A percentile compares a stretch with the other conserved stretches of the same genome.
These are phyloP conservation scores for Aspergillus transmontanensis DNA, from an alignment of 2,329 filamentous ascomycete genomes.

Conservation along the genomic window DNA sequence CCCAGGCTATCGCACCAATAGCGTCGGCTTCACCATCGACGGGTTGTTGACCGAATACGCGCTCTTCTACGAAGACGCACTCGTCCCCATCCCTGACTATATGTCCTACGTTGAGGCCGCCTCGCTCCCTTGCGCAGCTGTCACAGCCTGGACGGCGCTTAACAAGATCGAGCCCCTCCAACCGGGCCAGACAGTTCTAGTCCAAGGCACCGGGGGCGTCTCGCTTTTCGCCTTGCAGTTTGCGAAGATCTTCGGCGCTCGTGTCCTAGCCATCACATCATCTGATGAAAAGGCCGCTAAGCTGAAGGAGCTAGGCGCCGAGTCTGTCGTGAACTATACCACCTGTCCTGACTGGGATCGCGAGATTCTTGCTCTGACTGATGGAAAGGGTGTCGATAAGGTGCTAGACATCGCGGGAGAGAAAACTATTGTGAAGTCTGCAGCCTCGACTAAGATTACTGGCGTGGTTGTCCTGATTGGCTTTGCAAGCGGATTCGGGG, in stretches of 20 bases:
- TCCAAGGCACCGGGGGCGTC: constrained; percentile 60
- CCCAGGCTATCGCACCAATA: neutral
- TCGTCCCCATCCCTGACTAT: constrained; percentile 1
- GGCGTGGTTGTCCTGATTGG: neutral
- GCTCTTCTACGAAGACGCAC: constrained; percentile 2
- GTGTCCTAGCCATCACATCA: constrained; percentile 47
- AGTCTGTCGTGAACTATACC: constrained; percentile 60
- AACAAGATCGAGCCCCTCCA: constrained; percentile 38
- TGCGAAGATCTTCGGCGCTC: constrained; percentile 47
- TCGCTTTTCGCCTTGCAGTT: constrained; percentile 48
- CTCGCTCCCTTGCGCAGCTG: constrained; percentile 2
- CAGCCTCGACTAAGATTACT: neutral
- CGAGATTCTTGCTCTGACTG: neutral
- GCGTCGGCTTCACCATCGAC: neutral
- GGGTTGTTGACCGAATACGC: neutral
- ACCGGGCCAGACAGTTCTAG: constrained; percentile 56
- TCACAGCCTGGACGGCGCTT: constrained; percentile 7
- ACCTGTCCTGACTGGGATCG: constrained; percentile 53
- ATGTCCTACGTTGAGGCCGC: neutral
- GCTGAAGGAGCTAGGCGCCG: constrained; percentile 55
- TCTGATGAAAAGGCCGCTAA: constrained; percentile 53
- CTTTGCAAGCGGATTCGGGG: neutral
- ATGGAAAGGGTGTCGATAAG: neutral
- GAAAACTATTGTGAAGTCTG: neutral
- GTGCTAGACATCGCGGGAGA: neutral